phyloP scores from a whole-genome alignment of 345 rosid genomes.

The Salix dunnii region DNA sequence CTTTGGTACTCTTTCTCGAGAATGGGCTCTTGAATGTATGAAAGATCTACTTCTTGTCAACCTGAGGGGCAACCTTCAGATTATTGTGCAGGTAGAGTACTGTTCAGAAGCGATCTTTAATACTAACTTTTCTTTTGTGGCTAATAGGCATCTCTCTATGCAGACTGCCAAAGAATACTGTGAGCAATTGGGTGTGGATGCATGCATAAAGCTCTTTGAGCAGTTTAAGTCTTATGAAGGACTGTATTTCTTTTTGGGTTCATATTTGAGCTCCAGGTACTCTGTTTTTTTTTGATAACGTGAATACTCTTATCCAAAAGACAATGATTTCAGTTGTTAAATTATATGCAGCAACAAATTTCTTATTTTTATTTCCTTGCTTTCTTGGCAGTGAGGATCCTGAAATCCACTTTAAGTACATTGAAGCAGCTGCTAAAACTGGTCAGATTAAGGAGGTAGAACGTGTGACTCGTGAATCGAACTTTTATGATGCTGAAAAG shows the following conservation, averaged over 20 bases:
- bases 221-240: slow-evolving; percentile 96
- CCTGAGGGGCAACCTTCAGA: slow-evolving; percentile 89
- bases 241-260: slow-evolving; percentile 88
- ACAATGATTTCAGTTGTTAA: slow-evolving; percentile 2
- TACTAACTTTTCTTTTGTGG: not conserved
- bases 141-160: slow-evolving; percentile 5
- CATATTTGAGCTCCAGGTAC: slow-evolving; percentile 89
- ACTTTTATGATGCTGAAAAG: slow-evolving; percentile 91
- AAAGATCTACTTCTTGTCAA: slow-evolving; percentile 90
- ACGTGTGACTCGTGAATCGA: slow-evolving; percentile 95
- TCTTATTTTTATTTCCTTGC: slow-evolving; percentile 1
- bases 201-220: slow-evolving; percentile 91
- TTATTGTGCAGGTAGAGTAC: slow-evolving; percentile 76
- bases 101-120: slow-evolving; percentile 12
- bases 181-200: slow-evolving; percentile 88
- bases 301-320: not conserved
- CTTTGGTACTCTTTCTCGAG: slow-evolving; percentile 88
- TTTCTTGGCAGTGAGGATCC: slow-evolving; percentile 79
- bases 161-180: slow-evolving; percentile 96
- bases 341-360: not conserved
- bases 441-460: slow-evolving; percentile 93
- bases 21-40: slow-evolving; percentile 99
- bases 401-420: slow-evolving; percentile 93
- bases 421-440: slow-evolving; percentile 95
- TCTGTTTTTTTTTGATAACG: not conserved